These are phyloP conservation scores for Fusarium marasasianum DNA, from an alignment of 2,329 filamentous ascomycete species.

Conservation along the genomic window DNA sequence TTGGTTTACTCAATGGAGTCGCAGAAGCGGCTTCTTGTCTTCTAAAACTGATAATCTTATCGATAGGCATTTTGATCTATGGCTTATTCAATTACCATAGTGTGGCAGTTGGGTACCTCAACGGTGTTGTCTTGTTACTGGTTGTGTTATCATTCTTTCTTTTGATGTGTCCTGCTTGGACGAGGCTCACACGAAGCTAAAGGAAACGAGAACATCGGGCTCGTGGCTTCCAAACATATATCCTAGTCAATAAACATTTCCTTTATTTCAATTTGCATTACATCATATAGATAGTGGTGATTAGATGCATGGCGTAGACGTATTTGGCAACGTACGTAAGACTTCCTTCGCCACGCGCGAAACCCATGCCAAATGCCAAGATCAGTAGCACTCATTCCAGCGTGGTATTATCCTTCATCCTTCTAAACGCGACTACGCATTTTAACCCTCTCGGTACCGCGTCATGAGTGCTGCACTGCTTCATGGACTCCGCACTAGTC, in stretches of 20 bases:
- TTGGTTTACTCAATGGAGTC: neutral
- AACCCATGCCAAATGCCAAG: neutral
- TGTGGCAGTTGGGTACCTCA: neutral
- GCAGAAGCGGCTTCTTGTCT: neutral
- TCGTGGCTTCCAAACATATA: no score
- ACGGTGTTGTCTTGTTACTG: neutral
- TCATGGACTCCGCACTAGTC: neutral
- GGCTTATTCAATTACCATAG: neutral
- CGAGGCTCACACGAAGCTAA: neutral
- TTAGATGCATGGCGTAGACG: neutral
- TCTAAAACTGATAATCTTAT: neutral
- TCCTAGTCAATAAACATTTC: no score
- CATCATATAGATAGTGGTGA: no score
- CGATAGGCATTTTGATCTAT: neutral
- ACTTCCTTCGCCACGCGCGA: neutral
- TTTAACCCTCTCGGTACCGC: neutral
- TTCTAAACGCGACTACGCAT: neutral
- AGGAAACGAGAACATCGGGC: rapidly evolving
- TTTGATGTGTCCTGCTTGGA: neutral
- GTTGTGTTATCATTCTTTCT: neutral
- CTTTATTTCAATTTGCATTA: no score
- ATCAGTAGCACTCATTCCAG: rapidly evolving
- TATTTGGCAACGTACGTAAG: no score
- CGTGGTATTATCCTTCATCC: no score
- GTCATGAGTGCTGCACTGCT: neutral